Evolutionary conservation across 1,284 basidiomycete species (phyloP).

Genomic region (Anthracocystis setariae): DNA sequence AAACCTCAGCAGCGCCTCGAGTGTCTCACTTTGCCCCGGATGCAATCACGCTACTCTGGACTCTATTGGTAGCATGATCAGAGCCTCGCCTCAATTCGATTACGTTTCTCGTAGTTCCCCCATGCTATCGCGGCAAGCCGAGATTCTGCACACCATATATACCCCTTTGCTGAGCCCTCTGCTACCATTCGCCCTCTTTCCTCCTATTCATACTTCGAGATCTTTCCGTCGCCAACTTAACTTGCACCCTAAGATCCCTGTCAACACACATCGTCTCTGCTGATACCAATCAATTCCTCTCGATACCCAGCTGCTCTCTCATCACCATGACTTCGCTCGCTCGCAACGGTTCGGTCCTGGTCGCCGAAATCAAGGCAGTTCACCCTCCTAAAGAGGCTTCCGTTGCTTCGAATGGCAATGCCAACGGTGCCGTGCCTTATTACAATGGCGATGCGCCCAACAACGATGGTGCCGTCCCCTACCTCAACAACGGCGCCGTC

Average conservation of each 20-base stretch:
- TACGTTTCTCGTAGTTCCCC: constrained; percentile 1
- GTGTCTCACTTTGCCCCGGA: too few relatives aligned
- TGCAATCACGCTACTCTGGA: too few relatives aligned
- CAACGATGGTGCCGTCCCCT: constrained; percentile 6
- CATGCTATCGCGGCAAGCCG: not conserved
- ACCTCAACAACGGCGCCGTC: constrained; percentile 11
- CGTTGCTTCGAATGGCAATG: constrained; percentile 2
- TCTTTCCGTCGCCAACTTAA: not conserved
- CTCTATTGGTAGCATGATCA: too few relatives aligned
- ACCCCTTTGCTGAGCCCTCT: not conserved
- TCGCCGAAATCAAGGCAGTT: constrained; percentile 50
- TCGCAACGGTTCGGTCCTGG: constrained; percentile 47
- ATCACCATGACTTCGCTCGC: constrained; percentile 43
- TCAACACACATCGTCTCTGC: not conserved
- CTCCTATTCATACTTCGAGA: not conserved
- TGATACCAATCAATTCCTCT: not conserved
- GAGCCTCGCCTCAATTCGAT: too few relatives aligned
- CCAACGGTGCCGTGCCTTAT: constrained; percentile 8
- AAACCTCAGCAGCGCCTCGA: too few relatives aligned
- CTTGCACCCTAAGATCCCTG: not conserved
- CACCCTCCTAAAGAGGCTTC: constrained; percentile 16
- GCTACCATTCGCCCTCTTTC: constrained; percentile 5
- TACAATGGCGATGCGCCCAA: constrained; percentile 6
- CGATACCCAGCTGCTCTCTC: constrained; percentile 7
- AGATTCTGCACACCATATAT: not conserved